Conservation (phyloP, 805 yeast genomes). For the Hanseniaspora nectarophila region DNA sequence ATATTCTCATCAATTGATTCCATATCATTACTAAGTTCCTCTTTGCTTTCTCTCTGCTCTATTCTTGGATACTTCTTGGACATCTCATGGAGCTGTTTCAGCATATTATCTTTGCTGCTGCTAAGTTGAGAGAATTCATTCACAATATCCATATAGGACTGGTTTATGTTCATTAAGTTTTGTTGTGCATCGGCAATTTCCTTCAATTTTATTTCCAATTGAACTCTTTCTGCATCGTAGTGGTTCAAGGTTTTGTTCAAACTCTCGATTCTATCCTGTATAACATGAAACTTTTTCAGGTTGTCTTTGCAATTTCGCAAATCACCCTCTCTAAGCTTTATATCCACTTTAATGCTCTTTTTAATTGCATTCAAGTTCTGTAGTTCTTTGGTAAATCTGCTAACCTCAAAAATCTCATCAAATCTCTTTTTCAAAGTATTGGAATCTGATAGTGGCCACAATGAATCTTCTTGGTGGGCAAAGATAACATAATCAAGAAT, state of each 20-base stretch:
- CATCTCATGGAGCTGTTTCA: conserved; percentile 24
- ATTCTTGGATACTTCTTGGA: conserved; percentile 1
- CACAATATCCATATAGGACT: conserved; percentile 63
- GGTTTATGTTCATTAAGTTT: conserved; percentile 58
- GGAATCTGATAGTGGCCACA: conserved; percentile 95
- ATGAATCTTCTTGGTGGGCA: conserved; percentile 93
- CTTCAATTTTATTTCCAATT: conserved; percentile 40
- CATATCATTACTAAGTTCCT: conserved; percentile 23
- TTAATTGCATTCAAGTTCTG: conserved; percentile 64
- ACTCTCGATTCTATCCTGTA: conserved; percentile 36
- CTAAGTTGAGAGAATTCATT: conserved; percentile 49
- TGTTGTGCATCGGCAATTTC: conserved; percentile 48
- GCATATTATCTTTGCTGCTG: conserved; percentile 35
- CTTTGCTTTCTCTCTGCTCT: conserved; percentile 14
- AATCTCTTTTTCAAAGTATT: conserved; percentile 77
- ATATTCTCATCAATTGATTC: neutral
- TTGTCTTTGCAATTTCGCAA: conserved; percentile 69
- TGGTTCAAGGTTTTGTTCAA: conserved; percentile 35
- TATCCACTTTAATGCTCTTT: conserved; percentile 66
- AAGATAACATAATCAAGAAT: conserved; percentile 84
- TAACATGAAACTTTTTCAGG: conserved; percentile 54
- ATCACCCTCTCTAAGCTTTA: conserved; percentile 27
- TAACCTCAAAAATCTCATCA: conserved; percentile 93
- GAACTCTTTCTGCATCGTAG: conserved; percentile 39
- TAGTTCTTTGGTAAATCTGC: conserved; percentile 80